Conservation (phyloP, 2,329 filamentous ascomycete genomes). For the Beauveria sp. region DNA sequence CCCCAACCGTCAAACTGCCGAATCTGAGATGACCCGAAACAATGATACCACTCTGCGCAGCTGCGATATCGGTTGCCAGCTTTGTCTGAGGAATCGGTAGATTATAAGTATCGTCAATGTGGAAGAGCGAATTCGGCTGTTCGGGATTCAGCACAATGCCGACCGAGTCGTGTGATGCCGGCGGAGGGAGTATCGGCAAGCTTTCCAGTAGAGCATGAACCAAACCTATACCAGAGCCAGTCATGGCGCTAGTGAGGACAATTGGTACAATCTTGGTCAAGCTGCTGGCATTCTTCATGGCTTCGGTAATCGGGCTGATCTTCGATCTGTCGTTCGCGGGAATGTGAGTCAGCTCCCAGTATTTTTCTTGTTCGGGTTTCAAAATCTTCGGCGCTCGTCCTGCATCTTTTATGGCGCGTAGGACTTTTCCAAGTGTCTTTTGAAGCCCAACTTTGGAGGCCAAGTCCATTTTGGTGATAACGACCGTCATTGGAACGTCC, state of each 20-base stretch:
- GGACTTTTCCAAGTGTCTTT: constrained; percentile 61
- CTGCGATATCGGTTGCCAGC: constrained; percentile 13
- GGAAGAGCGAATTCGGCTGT: constrained; percentile 63
- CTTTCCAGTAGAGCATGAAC: constrained; percentile 74
- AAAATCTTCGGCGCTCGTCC: constrained; percentile 70
- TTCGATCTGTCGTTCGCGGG: constrained; percentile 48
- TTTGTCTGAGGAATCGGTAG: constrained; percentile 52
- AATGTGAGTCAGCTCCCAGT: constrained; percentile 49
- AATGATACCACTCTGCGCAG: constrained; percentile 53
- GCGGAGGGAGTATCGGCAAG: constrained; percentile 59
- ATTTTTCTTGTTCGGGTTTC: constrained; percentile 42
- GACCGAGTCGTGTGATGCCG: constrained; percentile 47
- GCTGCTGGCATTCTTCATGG: constrained; percentile 36
- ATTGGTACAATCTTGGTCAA: constrained; percentile 63
- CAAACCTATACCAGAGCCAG: constrained; percentile 71
- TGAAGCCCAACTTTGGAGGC: constrained; percentile 67
- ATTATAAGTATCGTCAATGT: constrained; percentile 85
- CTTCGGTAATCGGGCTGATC: constrained; percentile 47
- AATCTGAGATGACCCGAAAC: constrained; percentile 79
- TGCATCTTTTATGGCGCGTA: constrained; percentile 69
- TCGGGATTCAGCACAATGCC: constrained; percentile 50
- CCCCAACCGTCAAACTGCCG: constrained; percentile 69
- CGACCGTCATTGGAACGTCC: constrained; percentile 66
- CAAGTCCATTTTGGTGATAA: constrained; percentile 87
- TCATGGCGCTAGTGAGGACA: constrained; percentile 78